Percentiles rank a stretch among this genome's conserved stretches.
Conservation (phyloP, 1,284 basidiomycete species). For the Athelia psychrophila region DNA sequence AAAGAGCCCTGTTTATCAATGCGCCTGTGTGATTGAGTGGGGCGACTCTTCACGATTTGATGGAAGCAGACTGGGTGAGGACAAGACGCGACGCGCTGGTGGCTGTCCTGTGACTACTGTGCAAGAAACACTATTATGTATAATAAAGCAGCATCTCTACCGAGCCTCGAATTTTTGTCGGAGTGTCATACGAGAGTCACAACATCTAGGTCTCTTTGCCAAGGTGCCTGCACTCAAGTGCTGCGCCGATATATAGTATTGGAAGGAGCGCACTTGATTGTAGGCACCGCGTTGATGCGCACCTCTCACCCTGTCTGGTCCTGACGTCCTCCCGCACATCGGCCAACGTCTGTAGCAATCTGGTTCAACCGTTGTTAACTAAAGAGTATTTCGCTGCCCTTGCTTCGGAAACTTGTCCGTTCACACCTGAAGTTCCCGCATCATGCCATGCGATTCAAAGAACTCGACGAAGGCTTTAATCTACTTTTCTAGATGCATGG, state of each 20-base stretch:
- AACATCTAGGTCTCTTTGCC: no score
- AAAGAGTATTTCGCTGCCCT: constrained; percentile 60
- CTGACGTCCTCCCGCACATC: constrained; percentile 71
- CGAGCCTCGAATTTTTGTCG: no score
- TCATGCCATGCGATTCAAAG: constrained; percentile 48
- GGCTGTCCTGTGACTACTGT: no score
- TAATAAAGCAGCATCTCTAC: no score
- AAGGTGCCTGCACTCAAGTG: no score
- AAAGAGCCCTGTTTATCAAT: background rate
- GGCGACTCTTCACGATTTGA: no score
- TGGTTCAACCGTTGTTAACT: constrained; percentile 63
- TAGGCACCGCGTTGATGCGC: constrained; percentile 75
- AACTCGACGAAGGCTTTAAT: constrained; percentile 87
- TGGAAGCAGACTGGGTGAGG: no score
- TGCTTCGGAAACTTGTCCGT: constrained; percentile 22
- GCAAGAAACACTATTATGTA: no score
- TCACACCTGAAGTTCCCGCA: constrained; percentile 30
- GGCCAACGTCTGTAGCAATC: constrained; percentile 70
- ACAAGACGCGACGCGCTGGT: no score
- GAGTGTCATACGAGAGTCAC: no score
- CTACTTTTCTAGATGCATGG: constrained; percentile 85
- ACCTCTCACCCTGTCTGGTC: constrained; percentile 72
- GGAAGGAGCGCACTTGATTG: constrained; percentile 28
- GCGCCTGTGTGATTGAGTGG: no score
- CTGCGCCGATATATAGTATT: no score